Percentiles rank a stretch among this genome's conserved stretches.
These are phyloP conservation scores for Populus trichocarpa DNA, from an alignment of 441 rosid species.

Conservation along the genomic window DNA sequence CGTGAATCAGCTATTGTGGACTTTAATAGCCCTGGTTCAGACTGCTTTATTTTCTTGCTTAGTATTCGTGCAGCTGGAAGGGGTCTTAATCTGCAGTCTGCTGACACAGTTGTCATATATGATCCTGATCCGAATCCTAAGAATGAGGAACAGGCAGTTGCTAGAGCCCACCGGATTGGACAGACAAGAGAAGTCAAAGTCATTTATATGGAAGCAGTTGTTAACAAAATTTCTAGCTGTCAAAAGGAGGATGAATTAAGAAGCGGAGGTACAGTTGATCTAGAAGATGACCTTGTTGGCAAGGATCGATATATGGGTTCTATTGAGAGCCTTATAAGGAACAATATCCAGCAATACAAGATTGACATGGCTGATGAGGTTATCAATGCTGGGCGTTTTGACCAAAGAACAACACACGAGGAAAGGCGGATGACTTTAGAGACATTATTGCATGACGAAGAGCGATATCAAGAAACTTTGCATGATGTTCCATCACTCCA, in stretches of 20 bases:
- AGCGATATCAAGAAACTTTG: constrained; percentile 93
- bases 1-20: constrained; percentile 99
- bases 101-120: constrained; percentile 98
- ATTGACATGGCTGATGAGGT: constrained; percentile 99
- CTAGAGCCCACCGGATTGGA: constrained; percentile 99
- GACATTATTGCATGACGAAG: constrained; percentile 97
- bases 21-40: constrained; percentile 83
- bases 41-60: constrained; percentile 92
- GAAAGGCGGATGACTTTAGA: constrained; percentile 98
- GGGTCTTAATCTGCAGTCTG: constrained; percentile 99
- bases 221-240: constrained; percentile 87
- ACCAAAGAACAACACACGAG: constrained; percentile 99
- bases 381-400: constrained; percentile 99
- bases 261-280: constrained; percentile 79
- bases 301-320: constrained; percentile 98
- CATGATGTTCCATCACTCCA: constrained; percentile 97
- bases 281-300: constrained; percentile 97
- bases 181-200: constrained; percentile 98
- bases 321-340: constrained; percentile 98
- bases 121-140: constrained; percentile 99
- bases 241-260: constrained; percentile 95
- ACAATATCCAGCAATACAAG: constrained; percentile 98
- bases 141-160: constrained; percentile 99
- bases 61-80: constrained; percentile 99
- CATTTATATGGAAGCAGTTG: constrained; percentile 99